These are phyloP conservation scores for Begonia peltatifolia DNA, from an alignment of 306 rosid genomes.

Conservation along the genomic window DNA sequence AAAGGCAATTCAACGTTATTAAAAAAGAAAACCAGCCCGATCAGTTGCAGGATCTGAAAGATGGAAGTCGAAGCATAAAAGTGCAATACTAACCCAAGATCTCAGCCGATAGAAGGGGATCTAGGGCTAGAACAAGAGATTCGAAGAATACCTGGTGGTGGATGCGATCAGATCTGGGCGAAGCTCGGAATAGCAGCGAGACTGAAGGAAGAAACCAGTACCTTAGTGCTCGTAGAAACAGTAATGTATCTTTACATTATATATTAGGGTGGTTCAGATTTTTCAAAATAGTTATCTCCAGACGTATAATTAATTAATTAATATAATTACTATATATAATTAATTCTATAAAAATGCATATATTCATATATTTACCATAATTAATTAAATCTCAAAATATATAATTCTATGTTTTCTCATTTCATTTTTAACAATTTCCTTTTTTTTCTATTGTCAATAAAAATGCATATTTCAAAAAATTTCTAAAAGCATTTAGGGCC, in stretches of 20 bases:
- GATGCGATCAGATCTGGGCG: slow-evolving; percentile 20
- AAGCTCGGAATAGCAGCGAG: slow-evolving; percentile 9
- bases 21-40: not conserved
- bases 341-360: not conserved
- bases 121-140: slow-evolving; percentile 9
- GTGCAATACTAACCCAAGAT: slow-evolving; percentile 7
- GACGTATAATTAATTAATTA: too few relatives aligned
- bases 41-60: not conserved
- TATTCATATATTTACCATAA: too few relatives aligned
- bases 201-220: not conserved
- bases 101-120: slow-evolving; percentile 5
- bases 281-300: not conserved
- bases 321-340: too few relatives aligned
- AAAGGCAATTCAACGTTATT: not conserved
- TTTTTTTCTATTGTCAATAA: too few relatives aligned
- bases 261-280: not conserved
- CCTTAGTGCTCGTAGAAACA: not conserved
- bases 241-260: not conserved
- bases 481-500: too few relatives aligned
- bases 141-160: slow-evolving; percentile 12
- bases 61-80: slow-evolving; percentile 5
- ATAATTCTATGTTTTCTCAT: too few relatives aligned
- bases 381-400: too few relatives aligned
- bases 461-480: too few relatives aligned
- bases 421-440: too few relatives aligned